A percentile compares a stretch with the other conserved stretches of the same genome.
These are phyloP conservation scores for Crepidotus variabilis DNA, from an alignment of 768 basidiomycete genomes.

Conservation along the genomic window DNA sequence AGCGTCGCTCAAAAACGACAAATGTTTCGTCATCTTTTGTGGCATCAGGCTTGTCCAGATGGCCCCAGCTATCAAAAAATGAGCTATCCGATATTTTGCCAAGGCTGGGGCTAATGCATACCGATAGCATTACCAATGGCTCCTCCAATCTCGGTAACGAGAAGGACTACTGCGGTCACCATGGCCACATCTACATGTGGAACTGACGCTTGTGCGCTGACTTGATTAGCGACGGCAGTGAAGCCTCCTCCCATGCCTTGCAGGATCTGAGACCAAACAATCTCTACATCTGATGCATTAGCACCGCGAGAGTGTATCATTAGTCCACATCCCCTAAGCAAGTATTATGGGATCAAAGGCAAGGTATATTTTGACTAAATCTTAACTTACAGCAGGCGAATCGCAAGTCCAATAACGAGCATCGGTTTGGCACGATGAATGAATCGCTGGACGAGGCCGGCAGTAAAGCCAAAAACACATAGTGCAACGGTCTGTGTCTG, in stretches of 20 bases:
- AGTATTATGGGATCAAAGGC: background rate
- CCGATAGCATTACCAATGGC: slow-evolving; percentile 63
- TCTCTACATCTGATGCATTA: slow-evolving; percentile 45
- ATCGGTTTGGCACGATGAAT: slow-evolving; percentile 53
- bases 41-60: slow-evolving; percentile 73
- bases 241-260: slow-evolving; percentile 77
- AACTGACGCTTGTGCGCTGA: slow-evolving; percentile 64
- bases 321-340: slow-evolving; percentile 51
- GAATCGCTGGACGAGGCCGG: slow-evolving; percentile 52
- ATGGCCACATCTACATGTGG: slow-evolving; percentile 63
- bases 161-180: slow-evolving; percentile 62
- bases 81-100: background rate
- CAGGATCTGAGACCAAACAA: slow-evolving; percentile 66
- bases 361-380: background rate
- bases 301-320: slow-evolving; percentile 74
- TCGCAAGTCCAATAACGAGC: slow-evolving; percentile 52
- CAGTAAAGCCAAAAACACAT: slow-evolving; percentile 61
- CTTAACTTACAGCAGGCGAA: slow-evolving; percentile 45
- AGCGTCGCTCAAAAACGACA: slow-evolving; percentile 44
- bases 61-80: slow-evolving; percentile 42
- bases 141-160: slow-evolving; percentile 67
- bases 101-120: slow-evolving; percentile 20
- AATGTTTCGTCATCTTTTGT: slow-evolving; percentile 45
- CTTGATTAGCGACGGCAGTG: slow-evolving; percentile 52
- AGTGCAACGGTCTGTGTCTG: slow-evolving; percentile 56